Evolutionary conservation across 257 asterid species (phyloP), one percentile per base, ranked within the genome.

Genomic region (Verbascum thapsus): DNA sequence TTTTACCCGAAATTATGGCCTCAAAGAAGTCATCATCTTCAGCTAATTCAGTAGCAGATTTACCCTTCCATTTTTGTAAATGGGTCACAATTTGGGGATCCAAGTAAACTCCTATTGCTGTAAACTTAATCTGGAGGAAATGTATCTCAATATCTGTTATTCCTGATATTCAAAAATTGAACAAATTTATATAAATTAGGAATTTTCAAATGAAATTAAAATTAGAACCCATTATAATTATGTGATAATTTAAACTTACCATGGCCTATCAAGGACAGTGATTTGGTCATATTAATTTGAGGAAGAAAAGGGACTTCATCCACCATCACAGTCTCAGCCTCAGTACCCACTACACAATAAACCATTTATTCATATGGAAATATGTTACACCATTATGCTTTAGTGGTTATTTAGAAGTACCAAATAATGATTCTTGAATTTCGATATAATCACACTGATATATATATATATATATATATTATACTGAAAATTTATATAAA

Each of bases 131-230:
- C 72, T 94, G 96, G 72, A 94, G 95, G 70, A 79, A 94, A 52
- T 90, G 99, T 56, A 94, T 90, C 88, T 90, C 99, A 20, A 94
- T 78, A 26, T 90, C 97, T 13, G 99, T 94, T 13, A 90, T 76
- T 42, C 99, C 99, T 94, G 83, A 23, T 42, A 0, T 56, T 12
- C 26, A 20, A 23, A 22, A 42, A 38, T 58, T 1, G 7, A 60
- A 20, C 39, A 41, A 0, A 12, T 9, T 20, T 7, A 7, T 5
- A 51, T 19, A 34, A 26, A 7, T 10, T 10, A 20, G 38, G 19
- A 11, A 5, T 32, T 23, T 12, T 10, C 9, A 43, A 1, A 26
- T 11, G 10, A 30, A 10, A 35, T 10, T 17, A 9, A 4, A 13
- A 16, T 4, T 48, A 8, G 23, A 5, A 1, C 26, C 3, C 8